Conservation (phyloP, 192 early-diverging fungal species). For the Funneliformis geosporum region DNA sequence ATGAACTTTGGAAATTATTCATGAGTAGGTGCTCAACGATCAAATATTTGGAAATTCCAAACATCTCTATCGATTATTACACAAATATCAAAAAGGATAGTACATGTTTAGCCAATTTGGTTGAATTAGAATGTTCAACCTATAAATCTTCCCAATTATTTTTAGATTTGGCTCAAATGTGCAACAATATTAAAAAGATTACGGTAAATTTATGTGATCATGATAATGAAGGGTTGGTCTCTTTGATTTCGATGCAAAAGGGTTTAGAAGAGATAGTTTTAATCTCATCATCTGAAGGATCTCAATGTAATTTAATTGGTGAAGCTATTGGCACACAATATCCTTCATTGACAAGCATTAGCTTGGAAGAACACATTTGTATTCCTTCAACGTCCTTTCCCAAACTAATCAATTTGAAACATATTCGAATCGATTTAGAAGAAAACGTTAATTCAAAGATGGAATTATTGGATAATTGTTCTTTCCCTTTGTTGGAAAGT, state of each 20-base stretch:
- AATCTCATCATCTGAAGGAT: background rate
- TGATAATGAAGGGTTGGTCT: background rate
- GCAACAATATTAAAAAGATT: background rate
- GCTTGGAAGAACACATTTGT: background rate
- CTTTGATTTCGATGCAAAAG: background rate
- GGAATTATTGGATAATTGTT: background rate
- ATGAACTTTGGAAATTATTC: constrained; percentile 10
- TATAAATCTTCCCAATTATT: background rate
- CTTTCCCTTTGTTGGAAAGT: background rate
- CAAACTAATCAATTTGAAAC: background rate
- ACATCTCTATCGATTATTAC: background rate
- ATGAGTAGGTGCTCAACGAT: background rate
- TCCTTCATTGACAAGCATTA: background rate
- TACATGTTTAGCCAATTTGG: background rate
- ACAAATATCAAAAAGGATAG: background rate
- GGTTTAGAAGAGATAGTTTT: background rate
- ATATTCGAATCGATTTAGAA: background rate
- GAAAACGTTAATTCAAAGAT: background rate
- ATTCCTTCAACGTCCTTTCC: background rate
- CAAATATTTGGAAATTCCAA: constrained; percentile 2
- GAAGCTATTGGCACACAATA: background rate
- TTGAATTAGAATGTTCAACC: background rate
- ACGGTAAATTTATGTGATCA: background rate
- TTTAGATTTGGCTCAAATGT: background rate
- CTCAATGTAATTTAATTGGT: background rate